Percentiles rank a stretch among this genome's conserved stretches.
phyloP scores from a whole-genome alignment of 192 early-diverging fungal species.

The Gamsiella multidivaricata region DNA sequence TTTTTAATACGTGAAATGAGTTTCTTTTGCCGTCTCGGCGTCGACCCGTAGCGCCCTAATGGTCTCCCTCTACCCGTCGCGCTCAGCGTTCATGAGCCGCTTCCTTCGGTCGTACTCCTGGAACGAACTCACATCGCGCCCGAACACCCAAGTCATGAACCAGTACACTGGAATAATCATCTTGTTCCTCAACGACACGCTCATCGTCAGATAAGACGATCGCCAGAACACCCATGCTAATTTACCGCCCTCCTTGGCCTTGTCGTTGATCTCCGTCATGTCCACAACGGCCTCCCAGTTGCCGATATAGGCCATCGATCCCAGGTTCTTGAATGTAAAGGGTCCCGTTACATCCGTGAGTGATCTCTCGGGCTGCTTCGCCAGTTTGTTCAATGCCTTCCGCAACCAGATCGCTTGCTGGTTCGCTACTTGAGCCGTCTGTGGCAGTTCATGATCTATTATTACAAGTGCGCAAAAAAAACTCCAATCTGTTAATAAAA shows the following conservation, averaged over 20 bases:
- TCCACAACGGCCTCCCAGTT: constrained; percentile 68
- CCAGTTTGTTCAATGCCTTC: constrained; percentile 60
- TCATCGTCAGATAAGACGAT: constrained; percentile 77
- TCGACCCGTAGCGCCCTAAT: background rate
- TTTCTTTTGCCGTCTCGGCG: background rate
- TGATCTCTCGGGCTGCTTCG: constrained; percentile 41
- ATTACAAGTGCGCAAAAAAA: background rate
- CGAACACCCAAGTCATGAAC: constrained; percentile 62
- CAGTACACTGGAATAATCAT: constrained; percentile 80
- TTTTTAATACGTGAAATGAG: no score
- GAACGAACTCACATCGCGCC: constrained; percentile 56
- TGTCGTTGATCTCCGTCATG: constrained; percentile 62
- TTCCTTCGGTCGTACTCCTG: constrained; percentile 48
- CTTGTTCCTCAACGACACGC: constrained; percentile 74
- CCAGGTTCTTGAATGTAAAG: constrained; percentile 71
- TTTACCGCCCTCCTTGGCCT: constrained; percentile 60
- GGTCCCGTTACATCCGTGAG: constrained; percentile 40
- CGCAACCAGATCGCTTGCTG: constrained; percentile 77
- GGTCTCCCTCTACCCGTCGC: constrained; percentile 5
- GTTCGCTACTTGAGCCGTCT: constrained; percentile 87
- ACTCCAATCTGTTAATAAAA: no score
- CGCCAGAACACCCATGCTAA: constrained; percentile 78
- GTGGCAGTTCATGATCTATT: constrained; percentile 73
- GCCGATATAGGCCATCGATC: constrained; percentile 79
- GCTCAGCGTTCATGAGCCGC: constrained; percentile 28